These are phyloP conservation scores for Acanthamoeba triangularis DNA, from an alignment of 208 protist genomes.

Conservation along the genomic window DNA sequence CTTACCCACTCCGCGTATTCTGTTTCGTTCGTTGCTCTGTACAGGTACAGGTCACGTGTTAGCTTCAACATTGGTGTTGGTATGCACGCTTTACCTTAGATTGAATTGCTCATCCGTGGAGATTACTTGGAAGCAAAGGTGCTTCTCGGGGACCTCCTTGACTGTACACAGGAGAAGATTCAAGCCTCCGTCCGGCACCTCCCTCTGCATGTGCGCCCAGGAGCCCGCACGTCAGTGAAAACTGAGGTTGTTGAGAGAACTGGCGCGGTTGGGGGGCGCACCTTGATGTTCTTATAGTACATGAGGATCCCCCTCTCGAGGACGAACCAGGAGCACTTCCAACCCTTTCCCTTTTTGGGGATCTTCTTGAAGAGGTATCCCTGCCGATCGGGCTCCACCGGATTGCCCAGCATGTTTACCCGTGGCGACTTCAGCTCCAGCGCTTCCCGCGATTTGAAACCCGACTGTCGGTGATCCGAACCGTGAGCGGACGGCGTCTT, in stretches of 20 bases:
- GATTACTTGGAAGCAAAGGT: conserved; percentile 66
- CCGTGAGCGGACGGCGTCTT: background rate
- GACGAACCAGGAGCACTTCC: conserved; percentile 77
- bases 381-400: conserved; percentile 46
- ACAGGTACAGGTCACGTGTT: background rate
- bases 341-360: conserved; percentile 15
- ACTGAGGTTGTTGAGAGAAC: background rate
- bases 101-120: conserved; percentile 44
- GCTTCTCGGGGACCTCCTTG: conserved; percentile 69
- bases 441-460: background rate
- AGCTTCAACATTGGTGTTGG: background rate
- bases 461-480: background rate
- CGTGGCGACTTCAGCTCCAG: conserved; percentile 27
- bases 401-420: conserved; percentile 28
- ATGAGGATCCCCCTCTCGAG: conserved; percentile 66
- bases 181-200: conserved; percentile 9
- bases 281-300: conserved; percentile 71
- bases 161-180: conserved; percentile 76
- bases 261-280: background rate
- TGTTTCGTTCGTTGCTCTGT: conserved; percentile 31
- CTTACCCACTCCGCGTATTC: conserved; percentile 65
- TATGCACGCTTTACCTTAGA: background rate
- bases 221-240: no score
- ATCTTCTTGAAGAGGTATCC: conserved; percentile 75
- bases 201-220: background rate